phyloP scores from a whole-genome alignment of 257 asterid species.

The Fraxinus anomala region DNA sequence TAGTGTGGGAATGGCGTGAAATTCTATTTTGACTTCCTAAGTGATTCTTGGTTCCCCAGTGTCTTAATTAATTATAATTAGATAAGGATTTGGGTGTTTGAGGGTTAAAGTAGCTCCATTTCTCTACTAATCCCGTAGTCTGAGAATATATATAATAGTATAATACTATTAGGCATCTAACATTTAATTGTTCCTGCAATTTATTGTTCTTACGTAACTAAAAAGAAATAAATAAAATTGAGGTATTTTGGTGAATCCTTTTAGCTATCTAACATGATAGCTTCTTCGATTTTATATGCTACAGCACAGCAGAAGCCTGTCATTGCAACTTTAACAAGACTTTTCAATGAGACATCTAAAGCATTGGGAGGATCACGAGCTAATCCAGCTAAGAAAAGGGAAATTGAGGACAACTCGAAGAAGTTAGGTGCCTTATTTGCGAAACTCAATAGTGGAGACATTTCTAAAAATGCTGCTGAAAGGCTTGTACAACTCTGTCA shows the following conservation, averaged over 20 bases:
- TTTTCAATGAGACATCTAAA: slow-evolving; percentile 86
- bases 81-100: not conserved
- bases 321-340: slow-evolving; percentile 79
- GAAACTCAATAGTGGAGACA: slow-evolving; percentile 82
- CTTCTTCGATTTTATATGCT: slow-evolving; percentile 20
- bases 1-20: not conserved
- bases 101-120: not conserved
- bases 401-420: slow-evolving; percentile 92
- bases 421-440: slow-evolving; percentile 83
- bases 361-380: slow-evolving; percentile 90
- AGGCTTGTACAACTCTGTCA: slow-evolving; percentile 90
- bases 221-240: not conserved
- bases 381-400: slow-evolving; percentile 88
- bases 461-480: slow-evolving; percentile 86
- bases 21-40: not conserved
- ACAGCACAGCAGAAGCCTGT: slow-evolving; percentile 89
- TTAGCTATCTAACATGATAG: not conserved
- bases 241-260: not conserved
- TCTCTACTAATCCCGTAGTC: not conserved
- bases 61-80: not conserved
- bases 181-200: not conserved
- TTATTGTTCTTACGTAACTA: not conserved
- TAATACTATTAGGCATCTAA: not conserved
- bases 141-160: not conserved
- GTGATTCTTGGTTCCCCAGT: not conserved